Conservation (phyloP, 257 asterid genomes). For the Fraxinus anomala region DNA sequence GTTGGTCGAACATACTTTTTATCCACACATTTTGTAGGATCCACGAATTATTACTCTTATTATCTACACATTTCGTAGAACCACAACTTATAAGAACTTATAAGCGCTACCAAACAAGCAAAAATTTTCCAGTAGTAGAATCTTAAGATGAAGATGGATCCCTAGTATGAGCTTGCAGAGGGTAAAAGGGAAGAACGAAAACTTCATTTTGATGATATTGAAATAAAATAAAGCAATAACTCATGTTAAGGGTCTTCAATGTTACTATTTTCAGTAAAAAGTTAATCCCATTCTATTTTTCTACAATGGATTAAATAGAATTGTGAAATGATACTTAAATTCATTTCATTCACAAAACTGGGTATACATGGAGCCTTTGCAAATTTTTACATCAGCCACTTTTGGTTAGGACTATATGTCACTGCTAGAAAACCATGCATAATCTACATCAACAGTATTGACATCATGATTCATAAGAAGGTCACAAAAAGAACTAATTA, state of each 20-base stretch:
- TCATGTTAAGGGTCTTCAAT: neutral
- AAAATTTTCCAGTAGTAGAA: neutral
- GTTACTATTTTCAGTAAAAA: neutral
- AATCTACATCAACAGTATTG: neutral
- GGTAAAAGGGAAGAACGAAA: neutral
- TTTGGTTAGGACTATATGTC: neutral
- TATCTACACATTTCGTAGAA: too few relatives aligned
- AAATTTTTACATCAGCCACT: neutral
- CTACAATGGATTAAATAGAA: neutral
- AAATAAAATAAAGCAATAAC: neutral
- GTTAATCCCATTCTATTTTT: neutral
- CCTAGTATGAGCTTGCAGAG: neutral
- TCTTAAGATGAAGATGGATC: neutral
- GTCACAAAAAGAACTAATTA: neutral
- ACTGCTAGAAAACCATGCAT: neutral
- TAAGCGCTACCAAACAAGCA: neutral
- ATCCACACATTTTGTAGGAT: too few relatives aligned
- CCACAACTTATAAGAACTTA: too few relatives aligned
- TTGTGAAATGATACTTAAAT: neutral
- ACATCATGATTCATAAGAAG: neutral
- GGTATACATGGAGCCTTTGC: neutral
- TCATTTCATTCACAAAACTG: neutral
- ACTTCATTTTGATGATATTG: neutral
- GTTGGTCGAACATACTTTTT: too few relatives aligned
- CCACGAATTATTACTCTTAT: too few relatives aligned